Evolutionary conservation across 768 basidiomycete species (phyloP).

Genomic region (Calocera cornea): DNA sequence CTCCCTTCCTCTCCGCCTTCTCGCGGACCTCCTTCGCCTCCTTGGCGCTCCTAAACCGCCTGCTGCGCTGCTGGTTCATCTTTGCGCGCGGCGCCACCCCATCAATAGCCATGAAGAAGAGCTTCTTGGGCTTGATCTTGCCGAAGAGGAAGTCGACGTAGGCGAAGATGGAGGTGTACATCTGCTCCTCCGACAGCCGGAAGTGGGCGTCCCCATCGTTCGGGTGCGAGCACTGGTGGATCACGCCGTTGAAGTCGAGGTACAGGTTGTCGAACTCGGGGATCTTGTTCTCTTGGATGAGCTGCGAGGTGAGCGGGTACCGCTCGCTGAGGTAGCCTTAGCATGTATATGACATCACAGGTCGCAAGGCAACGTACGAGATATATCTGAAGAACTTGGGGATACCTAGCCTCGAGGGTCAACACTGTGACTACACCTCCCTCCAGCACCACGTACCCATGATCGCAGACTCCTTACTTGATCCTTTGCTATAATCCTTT

Average conservation of each 20-base stretch:
- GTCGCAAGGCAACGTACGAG: constrained; percentile 15
- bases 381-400: constrained; percentile 24
- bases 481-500: neutral
- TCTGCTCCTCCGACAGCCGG: constrained; percentile 89
- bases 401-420: neutral
- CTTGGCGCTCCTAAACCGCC: constrained; percentile 87
- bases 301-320: constrained; percentile 93
- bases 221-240: constrained; percentile 91
- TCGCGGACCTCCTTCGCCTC: constrained; percentile 78
- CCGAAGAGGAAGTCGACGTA: constrained; percentile 95
- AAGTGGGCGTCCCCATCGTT: constrained; percentile 95
- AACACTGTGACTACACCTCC: neutral
- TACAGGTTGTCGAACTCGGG: constrained; percentile 95
- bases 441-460: neutral
- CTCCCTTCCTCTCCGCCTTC: constrained; percentile 78
- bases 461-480: neutral
- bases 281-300: constrained; percentile 97
- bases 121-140: constrained; percentile 93
- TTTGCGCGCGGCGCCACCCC: constrained; percentile 95
- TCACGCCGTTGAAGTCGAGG: constrained; percentile 88
- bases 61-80: constrained; percentile 96
- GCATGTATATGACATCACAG: neutral
- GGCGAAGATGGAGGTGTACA: constrained; percentile 90
- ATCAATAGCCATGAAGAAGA: constrained; percentile 98
- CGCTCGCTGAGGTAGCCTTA: constrained; percentile 50